Conservation (phyloP, 768 basidiomycete species). For the Russula sp. region DNA sequence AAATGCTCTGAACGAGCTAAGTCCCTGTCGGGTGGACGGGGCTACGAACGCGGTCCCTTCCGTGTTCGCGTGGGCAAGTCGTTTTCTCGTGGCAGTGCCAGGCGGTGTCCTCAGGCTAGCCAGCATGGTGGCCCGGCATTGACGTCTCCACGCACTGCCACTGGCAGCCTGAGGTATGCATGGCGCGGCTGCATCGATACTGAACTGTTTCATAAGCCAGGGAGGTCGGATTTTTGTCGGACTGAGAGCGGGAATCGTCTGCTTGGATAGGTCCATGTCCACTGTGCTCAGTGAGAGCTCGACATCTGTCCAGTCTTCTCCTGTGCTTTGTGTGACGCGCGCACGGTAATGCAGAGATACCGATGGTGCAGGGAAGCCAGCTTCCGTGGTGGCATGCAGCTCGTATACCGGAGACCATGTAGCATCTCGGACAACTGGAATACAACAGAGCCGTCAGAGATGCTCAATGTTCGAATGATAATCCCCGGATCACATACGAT, state of each 20-base stretch:
- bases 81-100: no score
- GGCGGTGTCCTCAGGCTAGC: no score
- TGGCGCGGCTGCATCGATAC: not conserved
- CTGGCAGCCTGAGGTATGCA: no score
- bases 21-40: no score
- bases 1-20: not conserved
- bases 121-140: no score
- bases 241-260: conserved; percentile 28
- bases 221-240: conserved; percentile 16
- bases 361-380: conserved; percentile 38
- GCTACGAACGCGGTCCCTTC: no score
- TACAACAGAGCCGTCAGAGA: conserved; percentile 19
- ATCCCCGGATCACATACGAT: conserved; percentile 35
- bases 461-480: not conserved
- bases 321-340: conserved; percentile 46
- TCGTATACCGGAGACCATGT: conserved; percentile 54
- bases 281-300: conserved; percentile 50
- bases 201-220: not conserved
- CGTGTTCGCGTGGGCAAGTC: no score
- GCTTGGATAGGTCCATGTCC: conserved; percentile 35
- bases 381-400: conserved; percentile 43
- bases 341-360: conserved; percentile 53
- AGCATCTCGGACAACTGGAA: conserved; percentile 45
- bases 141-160: no score
- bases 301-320: conserved; percentile 54